Base-by-base conservation (phyloP, 2,329 filamentous ascomycete species). In the Metarhizium humberi region DNA sequence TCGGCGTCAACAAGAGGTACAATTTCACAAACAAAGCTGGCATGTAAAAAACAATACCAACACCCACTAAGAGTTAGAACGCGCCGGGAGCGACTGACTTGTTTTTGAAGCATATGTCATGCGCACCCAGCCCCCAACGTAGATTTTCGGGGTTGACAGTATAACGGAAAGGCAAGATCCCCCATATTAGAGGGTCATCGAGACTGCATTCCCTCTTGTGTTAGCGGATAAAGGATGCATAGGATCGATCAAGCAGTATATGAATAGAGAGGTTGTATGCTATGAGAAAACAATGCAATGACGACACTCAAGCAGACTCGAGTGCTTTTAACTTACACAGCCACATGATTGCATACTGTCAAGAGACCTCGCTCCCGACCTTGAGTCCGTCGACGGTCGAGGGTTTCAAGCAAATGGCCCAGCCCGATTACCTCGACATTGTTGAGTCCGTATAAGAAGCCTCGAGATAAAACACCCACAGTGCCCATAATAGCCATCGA, bases 101-200 rank as follows among this genome's bases (percentile, higher is more conserved):
- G 67, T 90, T 92, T 64, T 86, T 86, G 71, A 95, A 99, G 73
- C 92, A 96, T 57, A 99, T 92, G 70, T 99, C 94, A 69, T 96
- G 90, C 64, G 91, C 95, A 29, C 90, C 94, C 54, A 99, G 80
- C 10, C 86, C 84, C 90, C 92, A 97, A 68, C 94, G 84, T 65
- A 91, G 78, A 67, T 92, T 94, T 55, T 80, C 77, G 20, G 88
- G 82, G 57, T 85, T 82, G 64, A 88, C 84, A 60, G 82, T 75
- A 66, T 94, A 90, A 51, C 80, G 78, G 49, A 89, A 70, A 1
- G 94, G 94, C 4, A 99, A 75, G 40, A 90, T 82, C 18, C 92
- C 94, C 92, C 92, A 99, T 62, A 96, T 85, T 56, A 97, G 73
- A 30, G 94, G 94, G 73, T 99, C 94, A 72, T 99, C 94, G 63